These are phyloP conservation scores for Naegleria gruberi DNA, from an alignment of 208 protist genomes.

Conservation along the genomic window DNA sequence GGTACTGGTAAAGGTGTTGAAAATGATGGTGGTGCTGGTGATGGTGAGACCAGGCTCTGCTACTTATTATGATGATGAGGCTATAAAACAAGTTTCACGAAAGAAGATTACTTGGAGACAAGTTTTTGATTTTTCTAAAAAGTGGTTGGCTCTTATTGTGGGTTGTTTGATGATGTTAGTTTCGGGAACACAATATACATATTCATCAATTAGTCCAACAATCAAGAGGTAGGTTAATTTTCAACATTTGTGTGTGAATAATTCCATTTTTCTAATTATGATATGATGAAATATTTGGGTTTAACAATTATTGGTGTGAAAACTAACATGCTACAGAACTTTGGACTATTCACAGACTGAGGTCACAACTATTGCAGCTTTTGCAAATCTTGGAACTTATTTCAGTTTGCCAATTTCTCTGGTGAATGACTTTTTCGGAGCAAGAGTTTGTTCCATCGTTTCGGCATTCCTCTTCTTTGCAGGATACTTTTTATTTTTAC, in stretches of 20 bases:
- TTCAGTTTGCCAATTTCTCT: neutral
- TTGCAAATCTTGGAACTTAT: neutral
- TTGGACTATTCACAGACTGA: neutral
- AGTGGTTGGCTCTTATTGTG: neutral
- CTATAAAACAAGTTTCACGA: neutral
- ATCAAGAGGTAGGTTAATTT: neutral
- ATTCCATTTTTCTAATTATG: too few species aligned
- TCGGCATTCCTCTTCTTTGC: neutral
- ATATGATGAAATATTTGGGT: too few species aligned
- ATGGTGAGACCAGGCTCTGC: too few species aligned
- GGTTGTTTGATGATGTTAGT: neutral
- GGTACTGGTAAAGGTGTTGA: too few species aligned
- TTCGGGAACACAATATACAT: neutral
- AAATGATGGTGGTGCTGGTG: too few species aligned
- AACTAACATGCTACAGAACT: neutral
- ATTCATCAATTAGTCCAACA: neutral
- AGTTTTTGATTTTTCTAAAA: neutral
- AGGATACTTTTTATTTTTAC: constrained; percentile 9
- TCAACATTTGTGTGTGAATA: neutral
- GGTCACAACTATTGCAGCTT: neutral
- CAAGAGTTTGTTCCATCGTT: neutral
- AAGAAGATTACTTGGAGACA: neutral
- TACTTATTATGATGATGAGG: neutral
- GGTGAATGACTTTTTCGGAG: neutral
- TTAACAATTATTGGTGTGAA: too few species aligned